Evolutionary conservation across 2,329 filamentous ascomycete species (phyloP).

Genomic region (Neonectria hederae): DNA sequence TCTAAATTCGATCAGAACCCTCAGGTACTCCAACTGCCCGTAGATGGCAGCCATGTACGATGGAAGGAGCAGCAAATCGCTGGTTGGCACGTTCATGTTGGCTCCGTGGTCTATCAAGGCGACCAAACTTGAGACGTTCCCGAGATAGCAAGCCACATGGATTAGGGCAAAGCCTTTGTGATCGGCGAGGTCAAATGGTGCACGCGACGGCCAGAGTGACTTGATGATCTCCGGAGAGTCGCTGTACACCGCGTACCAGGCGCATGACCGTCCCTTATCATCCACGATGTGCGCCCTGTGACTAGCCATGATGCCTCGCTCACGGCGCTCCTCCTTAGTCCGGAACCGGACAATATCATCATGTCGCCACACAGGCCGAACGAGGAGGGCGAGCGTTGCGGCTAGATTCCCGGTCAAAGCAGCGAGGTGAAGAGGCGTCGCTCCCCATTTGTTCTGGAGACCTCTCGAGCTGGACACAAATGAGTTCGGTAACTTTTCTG

Average conservation of each 20-base stretch:
- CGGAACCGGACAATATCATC: neutral
- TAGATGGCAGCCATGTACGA: neutral
- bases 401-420: neutral
- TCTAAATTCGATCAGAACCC: neutral
- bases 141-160: slow-evolving; percentile 3
- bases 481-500: too few species aligned
- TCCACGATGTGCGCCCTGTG: neutral
- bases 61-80: neutral
- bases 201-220: neutral
- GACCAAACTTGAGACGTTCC: neutral
- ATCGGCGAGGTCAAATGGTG: neutral
- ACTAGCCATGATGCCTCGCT: neutral
- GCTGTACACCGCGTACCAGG: slow-evolving; percentile 3
- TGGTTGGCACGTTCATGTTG: neutral
- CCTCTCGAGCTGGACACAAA: neutral
- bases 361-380: neutral
- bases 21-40: neutral
- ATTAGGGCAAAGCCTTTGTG: slow-evolving; percentile 1
- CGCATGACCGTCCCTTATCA: neutral
- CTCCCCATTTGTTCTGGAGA: neutral
- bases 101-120: neutral
- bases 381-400: neutral
- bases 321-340: neutral
- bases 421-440: slow-evolving; percentile 6
- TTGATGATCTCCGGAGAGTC: neutral